Base-by-base conservation (phyloP, 768 basidiomycete species). In the Austroboletus festivus region DNA sequence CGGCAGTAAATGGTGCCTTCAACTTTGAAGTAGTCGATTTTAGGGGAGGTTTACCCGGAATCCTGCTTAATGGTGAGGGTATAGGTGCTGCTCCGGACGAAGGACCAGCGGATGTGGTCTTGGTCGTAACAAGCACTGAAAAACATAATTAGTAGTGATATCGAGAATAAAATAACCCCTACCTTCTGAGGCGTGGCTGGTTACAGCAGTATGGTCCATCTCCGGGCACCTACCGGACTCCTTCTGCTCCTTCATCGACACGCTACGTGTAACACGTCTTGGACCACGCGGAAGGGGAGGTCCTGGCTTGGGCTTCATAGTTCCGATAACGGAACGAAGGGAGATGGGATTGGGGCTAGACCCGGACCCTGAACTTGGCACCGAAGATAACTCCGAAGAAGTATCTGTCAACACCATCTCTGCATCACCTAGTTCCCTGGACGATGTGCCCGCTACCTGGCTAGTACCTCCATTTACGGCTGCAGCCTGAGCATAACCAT, bases 211-310 rank as follows among this genome's bases (percentile, higher is more conserved):
- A 39, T 39, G 44, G 19, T 54, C 43, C 12, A 18, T 20, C 28
- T 49, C 44, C 34, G 42, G 8, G 22, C 16, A 37, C 3, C 40
- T 47, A 15, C 42, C 19, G 34, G 49, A 53, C 21, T 47, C 38
- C 8, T 44, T 47, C 40, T 55, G 47, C 24, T 58, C 53, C 41
- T 53, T 68, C 54, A 68, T 39, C 15, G 64, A 68, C 9, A 56
- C 47, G 26, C 65, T 67, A 23, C 65, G 53, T 12, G 65, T 67
- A 12, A 67, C 24, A 6, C 62, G 67, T 33, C 48, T 59, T 20
- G 51, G n/a, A 15, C 45, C 51, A 10, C 42, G 45, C 12, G 44
- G 48, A 19, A 16, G n/a, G 1, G 51, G 54, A 26, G 56, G 50
- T 24, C 47, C 54, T 47, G 42, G 52, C 33, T 45, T 62, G n/a